Evolutionary conservation across 257 asterid genomes (phyloP), one percentile per base, ranked within the genome.

Genomic region (Scutellaria minor): DNA sequence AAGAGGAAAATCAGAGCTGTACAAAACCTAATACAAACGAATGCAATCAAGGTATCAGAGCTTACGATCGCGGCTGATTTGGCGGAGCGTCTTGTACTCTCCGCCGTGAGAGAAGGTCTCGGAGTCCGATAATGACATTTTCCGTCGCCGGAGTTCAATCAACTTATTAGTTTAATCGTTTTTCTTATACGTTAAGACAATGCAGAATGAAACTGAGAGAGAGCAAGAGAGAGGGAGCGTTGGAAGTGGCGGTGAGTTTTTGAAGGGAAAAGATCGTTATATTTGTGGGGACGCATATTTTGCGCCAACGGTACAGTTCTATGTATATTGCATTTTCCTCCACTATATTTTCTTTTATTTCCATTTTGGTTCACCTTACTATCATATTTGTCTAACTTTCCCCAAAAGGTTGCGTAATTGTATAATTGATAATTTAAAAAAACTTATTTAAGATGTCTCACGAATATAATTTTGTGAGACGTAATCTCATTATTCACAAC

Each of bases 91-190:
- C 86, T 91, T 94, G 89, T 94, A 94, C 79, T 94, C 98, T 66
- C 86, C 88, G 77, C 96, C 85, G 54, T 89, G 94, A 61, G 94
- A 85, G 65, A 89, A 82, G 15, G 80, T 41, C 7, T 94, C 98
- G 6, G 96, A 89, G 80, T 94, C 98, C 18, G 98, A 94, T 75
- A 85, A 86, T 14, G 97, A 94, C 97, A 94, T 93, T 54, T 66
- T 56, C 67, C 73, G 77, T 64, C 71, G 64, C 59, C 73, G 76
- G 72, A 75, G 64, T 7, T n/a, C 24, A 5, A 42, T 46, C 52
- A 73, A 46, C n/a, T 37, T 50, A 64, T 14, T 24, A 9, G 42
- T 54, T 51, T 41, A 57, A 20, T 41, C 35, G 63, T 13, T 58
- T 78, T 54, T 59, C 15, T 47, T 35, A 42, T 39, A 53, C 15